Evolutionary conservation across 192 early-diverging fungal species (phyloP).

Genomic region (Glomus cerebriforme): DNA sequence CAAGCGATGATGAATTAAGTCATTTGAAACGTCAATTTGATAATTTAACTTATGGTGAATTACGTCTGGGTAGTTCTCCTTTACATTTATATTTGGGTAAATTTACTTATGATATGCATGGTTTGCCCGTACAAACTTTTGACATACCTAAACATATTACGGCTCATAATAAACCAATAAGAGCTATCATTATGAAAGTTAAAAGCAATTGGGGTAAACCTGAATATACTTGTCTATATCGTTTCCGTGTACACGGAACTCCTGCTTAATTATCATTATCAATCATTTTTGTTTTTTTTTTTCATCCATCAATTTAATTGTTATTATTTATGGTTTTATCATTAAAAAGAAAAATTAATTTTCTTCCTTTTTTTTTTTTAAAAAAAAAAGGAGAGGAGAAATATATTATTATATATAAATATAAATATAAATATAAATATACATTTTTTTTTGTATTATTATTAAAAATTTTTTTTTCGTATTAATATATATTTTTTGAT

Average conservation of each 20-base stretch:
- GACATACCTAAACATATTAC: slow-evolving; percentile 33
- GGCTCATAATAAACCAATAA: slow-evolving; percentile 47
- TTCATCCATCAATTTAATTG: too few relatives aligned
- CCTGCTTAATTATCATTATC: too few relatives aligned
- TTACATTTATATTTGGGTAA: background rate
- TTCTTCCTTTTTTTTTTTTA: too few relatives aligned
- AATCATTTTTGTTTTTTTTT: too few relatives aligned
- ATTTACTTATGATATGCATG: slow-evolving; percentile 27
- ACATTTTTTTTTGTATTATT: too few relatives aligned
- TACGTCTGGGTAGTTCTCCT: background rate
- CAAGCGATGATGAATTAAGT: background rate
- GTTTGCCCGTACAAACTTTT: slow-evolving; percentile 48
- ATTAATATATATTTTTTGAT: too few relatives aligned
- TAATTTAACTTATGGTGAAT: slow-evolving; percentile 1
- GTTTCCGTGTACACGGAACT: slow-evolving; percentile 69
- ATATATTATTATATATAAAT: too few relatives aligned
- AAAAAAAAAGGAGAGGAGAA: too few relatives aligned
- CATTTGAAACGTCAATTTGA: background rate
- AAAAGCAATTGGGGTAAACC: slow-evolving; percentile 73
- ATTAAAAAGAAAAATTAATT: too few relatives aligned
- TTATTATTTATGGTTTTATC: too few relatives aligned
- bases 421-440: too few relatives aligned
- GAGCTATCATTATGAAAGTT: slow-evolving; percentile 59
- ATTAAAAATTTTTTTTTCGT: too few relatives aligned
- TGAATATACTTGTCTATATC: slow-evolving; percentile 73